Conservation (phyloP, 1,284 basidiomycete species). For the Abortiporus biennis region DNA sequence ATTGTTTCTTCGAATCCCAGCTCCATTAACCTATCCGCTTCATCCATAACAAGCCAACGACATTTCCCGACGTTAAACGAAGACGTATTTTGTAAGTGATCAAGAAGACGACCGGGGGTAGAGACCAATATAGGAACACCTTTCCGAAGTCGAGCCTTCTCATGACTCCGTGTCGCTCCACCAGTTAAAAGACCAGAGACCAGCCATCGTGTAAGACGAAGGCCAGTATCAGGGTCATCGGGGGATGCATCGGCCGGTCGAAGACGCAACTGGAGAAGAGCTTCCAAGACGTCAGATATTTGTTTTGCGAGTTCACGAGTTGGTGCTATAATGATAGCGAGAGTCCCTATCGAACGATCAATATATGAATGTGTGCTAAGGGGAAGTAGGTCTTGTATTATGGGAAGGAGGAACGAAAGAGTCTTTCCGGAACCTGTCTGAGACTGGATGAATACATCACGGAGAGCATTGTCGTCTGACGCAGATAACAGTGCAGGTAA, state of each 20-base stretch:
- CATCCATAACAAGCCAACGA: conserved; percentile 94
- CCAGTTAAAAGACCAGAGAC: conserved; percentile 90
- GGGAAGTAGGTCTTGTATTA: conserved; percentile 91
- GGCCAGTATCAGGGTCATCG: conserved; percentile 35
- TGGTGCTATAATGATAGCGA: conserved; percentile 92
- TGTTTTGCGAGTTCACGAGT: conserved; percentile 95
- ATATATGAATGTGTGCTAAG: conserved; percentile 85
- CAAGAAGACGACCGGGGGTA: conserved; percentile 65
- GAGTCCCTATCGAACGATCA: conserved; percentile 82
- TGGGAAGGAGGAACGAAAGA: conserved; percentile 89
- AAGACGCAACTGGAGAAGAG: conserved; percentile 68
- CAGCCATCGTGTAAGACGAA: conserved; percentile 84
- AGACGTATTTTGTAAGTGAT: conserved; percentile 79
- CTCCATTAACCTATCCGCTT: conserved; percentile 88
- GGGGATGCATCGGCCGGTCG: conserved; percentile 50
- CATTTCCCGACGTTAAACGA: conserved; percentile 92
- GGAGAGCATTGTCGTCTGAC: conserved; percentile 32
- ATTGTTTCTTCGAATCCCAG: conserved; percentile 59
- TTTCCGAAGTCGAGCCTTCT: conserved; percentile 68
- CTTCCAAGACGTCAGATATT: conserved; percentile 71
- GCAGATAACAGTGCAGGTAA: conserved; percentile 67
- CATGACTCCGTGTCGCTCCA: conserved; percentile 66
- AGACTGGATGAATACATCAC: conserved; percentile 93
- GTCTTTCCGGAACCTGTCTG: conserved; percentile 99
- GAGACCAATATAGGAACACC: conserved; percentile 71